Percentiles rank a stretch among this genome's conserved stretches.
These are phyloP conservation scores for Pythium insidiosum DNA, from an alignment of 352 stramenopile species.

Conservation along the genomic window DNA sequence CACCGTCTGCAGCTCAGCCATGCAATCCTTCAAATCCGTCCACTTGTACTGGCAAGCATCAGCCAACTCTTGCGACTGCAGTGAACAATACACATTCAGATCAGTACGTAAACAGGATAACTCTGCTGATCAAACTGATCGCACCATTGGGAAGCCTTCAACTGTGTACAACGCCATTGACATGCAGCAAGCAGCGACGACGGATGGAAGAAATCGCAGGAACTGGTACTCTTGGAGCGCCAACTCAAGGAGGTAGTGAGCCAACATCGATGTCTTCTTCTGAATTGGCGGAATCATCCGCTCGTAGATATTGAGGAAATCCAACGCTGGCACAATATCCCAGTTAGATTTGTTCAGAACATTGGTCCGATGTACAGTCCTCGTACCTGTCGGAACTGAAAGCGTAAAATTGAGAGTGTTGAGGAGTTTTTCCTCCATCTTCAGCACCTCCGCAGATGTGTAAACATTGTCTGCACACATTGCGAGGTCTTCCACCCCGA, in stretches of 20 bases:
- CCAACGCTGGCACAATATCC: slow-evolving; percentile 37
- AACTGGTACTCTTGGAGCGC: slow-evolving; percentile 87
- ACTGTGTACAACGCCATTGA: slow-evolving; percentile 84
- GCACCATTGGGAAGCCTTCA: slow-evolving; percentile 75
- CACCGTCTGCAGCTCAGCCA: slow-evolving; percentile 70
- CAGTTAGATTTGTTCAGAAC: no score
- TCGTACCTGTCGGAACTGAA: slow-evolving; percentile 77
- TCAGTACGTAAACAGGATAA: neutral
- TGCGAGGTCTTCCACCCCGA: slow-evolving; percentile 86
- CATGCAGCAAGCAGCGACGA: slow-evolving; percentile 78
- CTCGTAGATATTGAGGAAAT: slow-evolving; percentile 89
- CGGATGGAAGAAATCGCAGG: slow-evolving; percentile 74
- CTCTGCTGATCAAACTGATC: slow-evolving; percentile 1
- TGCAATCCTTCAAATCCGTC: slow-evolving; percentile 74
- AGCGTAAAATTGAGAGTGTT: slow-evolving; percentile 90
- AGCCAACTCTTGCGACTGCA: slow-evolving; percentile 72
- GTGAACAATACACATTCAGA: neutral
- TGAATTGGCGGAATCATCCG: slow-evolving; percentile 78
- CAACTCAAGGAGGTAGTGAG: slow-evolving; percentile 85
- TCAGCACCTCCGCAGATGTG: slow-evolving; percentile 81
- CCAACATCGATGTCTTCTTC: slow-evolving; percentile 81
- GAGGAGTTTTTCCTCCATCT: slow-evolving; percentile 89
- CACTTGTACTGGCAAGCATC: slow-evolving; percentile 73
- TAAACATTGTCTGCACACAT: slow-evolving; percentile 91
- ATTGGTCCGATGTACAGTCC: no score